Base-by-base conservation (phyloP, 371 early-diverging fungal species). In the Zopfochytrium polystomum region DNA sequence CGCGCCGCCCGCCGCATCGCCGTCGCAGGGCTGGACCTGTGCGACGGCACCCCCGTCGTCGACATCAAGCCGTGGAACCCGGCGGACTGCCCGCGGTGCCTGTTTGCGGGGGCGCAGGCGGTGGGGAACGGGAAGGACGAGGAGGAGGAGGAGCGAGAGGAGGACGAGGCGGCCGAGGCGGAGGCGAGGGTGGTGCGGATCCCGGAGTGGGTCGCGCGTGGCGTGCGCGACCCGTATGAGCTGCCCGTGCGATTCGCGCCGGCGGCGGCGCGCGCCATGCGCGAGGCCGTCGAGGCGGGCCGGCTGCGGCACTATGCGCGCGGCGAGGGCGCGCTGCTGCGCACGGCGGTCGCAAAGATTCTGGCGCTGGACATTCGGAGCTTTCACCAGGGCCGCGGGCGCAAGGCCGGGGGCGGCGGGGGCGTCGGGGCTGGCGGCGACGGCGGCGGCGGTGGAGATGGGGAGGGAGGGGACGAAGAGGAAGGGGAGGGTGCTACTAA, bases 31-130 rank as follows among this genome's bases (percentile, higher is more conserved):
- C 43, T 63, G 2, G 71, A 70, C 57, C 56, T 70, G 58, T 53
- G 62, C 4, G 57, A 70, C 22, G 65, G 65, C 25, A 59, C 71
- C 1, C 71, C 71, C 2, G 61, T 70, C 42, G 34, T 70, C 2
- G 71, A 70, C 29, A 45, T 70, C 26, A 70, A 70, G 45, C 71
- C 71, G 2, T 70, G 71, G 71, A 66, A 66, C 23, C 71, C 71
- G 11, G 55, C 60, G 2, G 66, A 66, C 42, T 66, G 66, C 44
- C 66, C 66, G 2, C 30, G 26, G 22, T 66, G 66, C 34, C 34
- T 66, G 49, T 67, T 66, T n/a, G n/a, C n/a, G n/a, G n/a, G n/a
- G n/a, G n/a, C n/a, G n/a, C n/a, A n/a, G n/a, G n/a, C n/a, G n/a
- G n/a, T n/a, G n/a, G n/a, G n/a, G n/a, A n/a, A n/a, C n/a, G n/a